A percentile compares a stretch with the other conserved stretches of the same genome.
Evolutionary conservation across 495 filamentous ascomycete species (phyloP).

Genomic region (Durotheca rogersii): DNA sequence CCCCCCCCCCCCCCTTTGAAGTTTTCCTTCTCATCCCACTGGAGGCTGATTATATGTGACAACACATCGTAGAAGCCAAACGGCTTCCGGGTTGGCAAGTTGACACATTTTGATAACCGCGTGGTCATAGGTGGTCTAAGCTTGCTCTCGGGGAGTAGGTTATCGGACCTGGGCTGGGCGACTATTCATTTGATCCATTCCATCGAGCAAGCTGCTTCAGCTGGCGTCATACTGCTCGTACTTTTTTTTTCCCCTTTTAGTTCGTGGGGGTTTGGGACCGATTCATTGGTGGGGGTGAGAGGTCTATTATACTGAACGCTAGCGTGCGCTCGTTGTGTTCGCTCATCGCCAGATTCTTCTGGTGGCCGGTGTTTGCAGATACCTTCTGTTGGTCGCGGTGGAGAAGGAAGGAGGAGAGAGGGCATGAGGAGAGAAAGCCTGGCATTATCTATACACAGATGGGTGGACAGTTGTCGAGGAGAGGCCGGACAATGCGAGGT

Average conservation of each 20-base stretch:
- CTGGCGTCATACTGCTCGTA: slow-evolving; percentile 14
- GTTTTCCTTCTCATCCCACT: slow-evolving; percentile 10
- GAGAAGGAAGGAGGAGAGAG: neutral
- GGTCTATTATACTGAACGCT: neutral
- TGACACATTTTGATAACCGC: too few relatives aligned
- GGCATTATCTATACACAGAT: neutral
- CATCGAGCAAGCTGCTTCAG: slow-evolving; percentile 21
- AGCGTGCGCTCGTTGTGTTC: slow-evolving; percentile 1
- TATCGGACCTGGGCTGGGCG: slow-evolving; percentile 3
- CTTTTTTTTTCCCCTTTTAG: slow-evolving; percentile 32
- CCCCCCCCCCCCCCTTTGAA: slow-evolving; percentile 10
- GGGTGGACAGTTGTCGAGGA: neutral
- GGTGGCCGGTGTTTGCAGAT: slow-evolving; percentile 24
- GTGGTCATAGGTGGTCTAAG: slow-evolving; percentile 5
- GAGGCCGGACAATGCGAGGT: neutral
- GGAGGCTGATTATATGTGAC: neutral
- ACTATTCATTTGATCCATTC: slow-evolving; percentile 13
- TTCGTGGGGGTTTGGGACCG: slow-evolving; percentile 9
- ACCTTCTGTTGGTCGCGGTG: slow-evolving; percentile 7
- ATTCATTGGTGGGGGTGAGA: slow-evolving; percentile 14
- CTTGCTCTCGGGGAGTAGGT: too few relatives aligned
- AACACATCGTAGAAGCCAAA: slow-evolving; percentile 8
- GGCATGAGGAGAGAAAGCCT: neutral
- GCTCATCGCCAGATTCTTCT: slow-evolving; percentile 5
- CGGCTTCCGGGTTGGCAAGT: neutral